Evolutionary conservation across 73 alveolate species (phyloP).

Genomic region (Uronychia setigera): DNA sequence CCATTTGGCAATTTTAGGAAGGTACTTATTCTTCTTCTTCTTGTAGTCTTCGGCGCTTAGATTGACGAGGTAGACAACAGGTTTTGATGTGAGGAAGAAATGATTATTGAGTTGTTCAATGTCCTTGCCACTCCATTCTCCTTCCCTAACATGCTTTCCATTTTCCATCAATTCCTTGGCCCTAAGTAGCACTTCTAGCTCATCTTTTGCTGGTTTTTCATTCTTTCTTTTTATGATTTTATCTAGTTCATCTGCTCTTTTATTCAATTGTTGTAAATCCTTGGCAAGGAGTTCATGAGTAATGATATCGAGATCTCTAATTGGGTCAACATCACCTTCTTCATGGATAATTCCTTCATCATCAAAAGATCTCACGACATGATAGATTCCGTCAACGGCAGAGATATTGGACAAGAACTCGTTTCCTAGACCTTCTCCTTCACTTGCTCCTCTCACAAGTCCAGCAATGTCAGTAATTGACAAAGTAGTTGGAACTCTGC

Average conservation of each 20-base stretch:
- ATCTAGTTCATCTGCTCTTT: constrained; percentile 84
- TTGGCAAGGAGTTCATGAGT: constrained; percentile 91
- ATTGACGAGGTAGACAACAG: constrained; percentile 95
- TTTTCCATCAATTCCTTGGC: constrained; percentile 76
- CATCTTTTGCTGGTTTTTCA: constrained; percentile 85
- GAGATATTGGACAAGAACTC: constrained; percentile 96
- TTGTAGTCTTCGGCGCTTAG: constrained; percentile 89
- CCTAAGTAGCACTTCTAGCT: constrained; percentile 83
- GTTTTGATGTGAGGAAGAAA: constrained; percentile 96
- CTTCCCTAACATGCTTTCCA: constrained; percentile 85
- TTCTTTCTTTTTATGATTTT: constrained; percentile 89
- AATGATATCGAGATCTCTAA: constrained; percentile 95
- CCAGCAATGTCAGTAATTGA: constrained; percentile 98
- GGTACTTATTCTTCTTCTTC: constrained; percentile 93
- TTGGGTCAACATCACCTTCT: constrained; percentile 97
- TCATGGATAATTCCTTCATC: constrained; percentile 94
- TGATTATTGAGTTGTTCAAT: constrained; percentile 90
- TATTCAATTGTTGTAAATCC: constrained; percentile 80
- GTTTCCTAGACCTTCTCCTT: constrained; percentile 99
- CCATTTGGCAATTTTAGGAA: constrained; percentile 92
- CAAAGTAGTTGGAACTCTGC: constrained; percentile 90
- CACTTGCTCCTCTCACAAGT: constrained; percentile 97
- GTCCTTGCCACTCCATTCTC: constrained; percentile 95
- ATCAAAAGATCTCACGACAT: constrained; percentile 97
- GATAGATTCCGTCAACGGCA: constrained; percentile 96